Evolutionary conservation across 192 early-diverging fungal species (phyloP).

Genomic region (Coemansia sp.): DNA sequence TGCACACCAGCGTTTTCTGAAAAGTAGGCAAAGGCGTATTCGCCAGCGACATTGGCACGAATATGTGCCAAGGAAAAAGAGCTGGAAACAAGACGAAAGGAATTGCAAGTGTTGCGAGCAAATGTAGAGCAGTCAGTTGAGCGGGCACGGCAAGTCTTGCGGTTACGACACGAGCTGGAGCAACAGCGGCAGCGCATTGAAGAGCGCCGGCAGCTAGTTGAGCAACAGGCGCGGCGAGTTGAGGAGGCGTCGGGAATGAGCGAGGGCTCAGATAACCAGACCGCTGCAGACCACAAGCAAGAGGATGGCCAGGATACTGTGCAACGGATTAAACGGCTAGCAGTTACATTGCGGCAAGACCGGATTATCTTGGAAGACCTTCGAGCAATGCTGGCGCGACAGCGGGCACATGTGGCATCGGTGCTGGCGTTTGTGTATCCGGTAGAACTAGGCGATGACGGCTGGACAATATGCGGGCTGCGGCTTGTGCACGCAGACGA

Average conservation of each 20-base stretch:
- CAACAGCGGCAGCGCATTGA: neutral
- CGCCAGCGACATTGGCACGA: constrained; percentile 1
- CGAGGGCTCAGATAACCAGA: neutral
- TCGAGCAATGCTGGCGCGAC: constrained; percentile 39
- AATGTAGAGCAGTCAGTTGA: constrained; percentile 4
- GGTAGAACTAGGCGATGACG: constrained; percentile 13
- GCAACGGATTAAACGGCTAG: neutral
- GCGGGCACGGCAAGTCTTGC: neutral
- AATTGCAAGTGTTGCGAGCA: neutral
- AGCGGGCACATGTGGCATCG: constrained; percentile 11
- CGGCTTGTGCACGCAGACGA: neutral
- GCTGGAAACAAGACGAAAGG: constrained; percentile 4
- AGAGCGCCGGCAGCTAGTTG: neutral
- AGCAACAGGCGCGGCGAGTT: constrained; percentile 9
- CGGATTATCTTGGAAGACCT: constrained; percentile 44
- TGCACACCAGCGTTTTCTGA: neutral
- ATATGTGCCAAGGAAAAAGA: constrained; percentile 13
- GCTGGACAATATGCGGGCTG: constrained; percentile 35
- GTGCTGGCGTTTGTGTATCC: constrained; percentile 13
- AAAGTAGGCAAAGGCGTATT: constrained; percentile 6
- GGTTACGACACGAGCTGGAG: constrained; percentile 7
- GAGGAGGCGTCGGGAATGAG: constrained; percentile 21
- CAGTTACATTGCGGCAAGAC: constrained; percentile 26
- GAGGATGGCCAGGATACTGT: neutral
- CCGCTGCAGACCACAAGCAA: neutral